Base-by-base conservation (phyloP, 192 early-diverging fungal species). In the Rhizoclosmatium sp. region DNA sequence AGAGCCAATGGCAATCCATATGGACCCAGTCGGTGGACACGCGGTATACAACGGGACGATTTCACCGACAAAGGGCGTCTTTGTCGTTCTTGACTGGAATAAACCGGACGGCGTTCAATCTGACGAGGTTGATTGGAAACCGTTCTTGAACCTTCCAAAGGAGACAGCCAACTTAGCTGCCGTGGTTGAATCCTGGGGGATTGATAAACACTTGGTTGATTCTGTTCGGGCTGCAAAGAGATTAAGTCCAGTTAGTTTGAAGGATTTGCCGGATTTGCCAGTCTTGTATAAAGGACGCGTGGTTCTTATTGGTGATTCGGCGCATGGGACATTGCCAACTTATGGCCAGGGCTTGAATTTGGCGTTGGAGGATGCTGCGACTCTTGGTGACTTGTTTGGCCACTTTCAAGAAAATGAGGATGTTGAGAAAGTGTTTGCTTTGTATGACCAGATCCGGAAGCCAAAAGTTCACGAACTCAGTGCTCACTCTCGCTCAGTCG, bases 281-380 rank as follows among this genome's bases (percentile, higher is more conserved):
- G 49, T 14, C 7, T 78, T 70, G 16, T 56, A 14, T 16, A 71
- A 70, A 14, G 31, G 31, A 31, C 31, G 31, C 31, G 31, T 31
- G 31, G 12, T 78, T 7, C 31, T 78, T n/a, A 21, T 78, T 42
- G 76, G 76, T 0, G 76, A 78, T 56, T 41, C 76, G 16, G 68
- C 68, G 47, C 68, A 69, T 47, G 68, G 68, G 41, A 69, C 47
- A 1, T 0, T 69, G 39, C 68, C 68, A 16, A 46, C 46, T 39
- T 39, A 39, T 47, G 68, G 68, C 0, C 68, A 69, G 47, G 68
- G 68, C 4, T 46, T 69, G 16, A 47, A 47, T 41, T 9, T 16
- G 12, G 68, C n/a, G 14, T 47, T 69, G 5, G 68, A 69, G 47
- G 68, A 69, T 69, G 68, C 68, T 40, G 68, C 46, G 0, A 41